Evolutionary conservation across 371 early-diverging fungal species (phyloP), one percentile per base, ranked within the genome.

Genomic region (Dinochytrium kinnereticum): DNA sequence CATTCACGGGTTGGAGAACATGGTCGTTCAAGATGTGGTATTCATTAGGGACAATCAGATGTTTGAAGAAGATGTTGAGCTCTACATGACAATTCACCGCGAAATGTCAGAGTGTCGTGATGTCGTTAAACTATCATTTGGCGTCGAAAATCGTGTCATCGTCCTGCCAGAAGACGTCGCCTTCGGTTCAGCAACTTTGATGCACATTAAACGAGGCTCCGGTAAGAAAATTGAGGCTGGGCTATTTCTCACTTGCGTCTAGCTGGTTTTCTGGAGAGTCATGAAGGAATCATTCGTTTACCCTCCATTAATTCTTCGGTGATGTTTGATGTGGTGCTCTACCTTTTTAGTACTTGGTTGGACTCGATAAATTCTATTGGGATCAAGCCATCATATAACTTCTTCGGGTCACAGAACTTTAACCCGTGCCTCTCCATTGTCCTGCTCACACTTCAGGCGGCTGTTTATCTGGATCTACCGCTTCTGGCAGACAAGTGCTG

Each of bases 381-480:
- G 13, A 13, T 17, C 13, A 34, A 61, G 13, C 61, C 36, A 10
- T 10, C 7, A 3, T 61, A 15, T 36, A 15, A 3, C 13, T 61
- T 34, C 36, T 36, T 61, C 7, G 30, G 34, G 26, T 28, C 61
- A 28, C 7, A 33, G 3, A 30, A 61, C 34, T 61, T 61, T 36
- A 17, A 5, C 24, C 61, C 61, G 7, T 61, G 34, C 24, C 34
- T 61, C 24, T 33, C n/a, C 7, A 17, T 7, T 34, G 10, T 26
- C 37, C 61, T 61, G 37, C 36, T 13, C 10, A 61, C 61, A 15
- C 36, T 61, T 3, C 34, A 34, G 61, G 61, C 61, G 13, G 30
- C 61, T 3, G 61, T 61, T 13, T 61, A 61, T 61, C 61, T 61
- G 13, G 61, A 61, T 24, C 61, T 61, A 34, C 61, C 31, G 36